Conservation (phyloP, 1,139 yeast genomes). For the Arxiozyma heterogenica region DNA sequence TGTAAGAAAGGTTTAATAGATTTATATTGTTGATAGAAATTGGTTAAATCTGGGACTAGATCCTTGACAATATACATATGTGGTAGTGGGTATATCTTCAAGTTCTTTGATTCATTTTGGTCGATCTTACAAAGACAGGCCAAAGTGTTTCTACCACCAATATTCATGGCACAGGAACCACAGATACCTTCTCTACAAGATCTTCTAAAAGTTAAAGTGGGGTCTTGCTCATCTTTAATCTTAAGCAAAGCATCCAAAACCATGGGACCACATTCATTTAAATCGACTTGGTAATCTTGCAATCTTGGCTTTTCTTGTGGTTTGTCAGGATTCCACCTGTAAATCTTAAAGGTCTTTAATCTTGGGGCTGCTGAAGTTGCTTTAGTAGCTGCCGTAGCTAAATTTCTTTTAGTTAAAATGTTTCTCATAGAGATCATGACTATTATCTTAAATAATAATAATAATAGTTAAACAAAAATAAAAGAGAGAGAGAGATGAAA, state of each 20-base stretch:
- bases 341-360: slow-evolving; percentile 77
- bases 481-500: too few species aligned
- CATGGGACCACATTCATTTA: slow-evolving; percentile 96
- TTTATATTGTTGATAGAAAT: slow-evolving; percentile 96
- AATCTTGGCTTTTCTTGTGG: slow-evolving; percentile 88
- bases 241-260: slow-evolving; percentile 88
- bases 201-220: slow-evolving; percentile 92
- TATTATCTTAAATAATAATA: neutral
- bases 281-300: slow-evolving; percentile 75
- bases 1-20: slow-evolving; percentile 95
- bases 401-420: slow-evolving; percentile 17
- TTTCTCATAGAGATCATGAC: slow-evolving; percentile 1
- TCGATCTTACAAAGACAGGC: slow-evolving; percentile 96
- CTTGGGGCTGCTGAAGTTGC: slow-evolving; percentile 37
- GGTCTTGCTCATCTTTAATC: slow-evolving; percentile 92
- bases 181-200: slow-evolving; percentile 99
- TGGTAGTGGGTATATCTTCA: slow-evolving; percentile 92
- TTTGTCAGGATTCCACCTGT: slow-evolving; percentile 97
- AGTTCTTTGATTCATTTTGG: slow-evolving; percentile 60
- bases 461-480: too few species aligned
- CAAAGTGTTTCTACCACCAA: slow-evolving; percentile 92
- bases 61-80: slow-evolving; percentile 98
- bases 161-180: slow-evolving; percentile 99
- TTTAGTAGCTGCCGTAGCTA: slow-evolving; percentile 24
- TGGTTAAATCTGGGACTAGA: slow-evolving; percentile 94